A percentile compares a stretch with the other conserved stretches of the same genome.
Evolutionary conservation across 129 eudicot genomes (phyloP).

Genomic region (Escallonia rubra): DNA sequence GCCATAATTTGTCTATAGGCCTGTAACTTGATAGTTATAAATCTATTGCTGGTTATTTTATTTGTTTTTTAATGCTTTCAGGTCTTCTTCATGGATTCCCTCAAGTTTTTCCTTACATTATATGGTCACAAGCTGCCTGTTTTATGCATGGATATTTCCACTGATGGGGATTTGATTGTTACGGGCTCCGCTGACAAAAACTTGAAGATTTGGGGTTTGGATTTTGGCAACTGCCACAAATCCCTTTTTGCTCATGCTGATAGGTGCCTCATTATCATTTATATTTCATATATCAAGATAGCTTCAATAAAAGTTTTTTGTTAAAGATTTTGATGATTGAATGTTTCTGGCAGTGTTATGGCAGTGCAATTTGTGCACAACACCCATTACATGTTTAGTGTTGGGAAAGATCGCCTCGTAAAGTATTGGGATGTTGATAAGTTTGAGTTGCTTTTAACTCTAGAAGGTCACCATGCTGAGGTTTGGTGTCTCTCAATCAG

Average conservation of each 20-base stretch:
- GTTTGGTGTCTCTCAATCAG: slow-evolving; percentile 86
- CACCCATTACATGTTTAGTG: slow-evolving; percentile 93
- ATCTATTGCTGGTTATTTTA: slow-evolving; percentile 5
- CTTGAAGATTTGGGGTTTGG: slow-evolving; percentile 94
- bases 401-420: slow-evolving; percentile 85
- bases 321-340: slow-evolving; percentile 4
- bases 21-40: background rate
- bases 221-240: slow-evolving; percentile 95
- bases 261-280: slow-evolving; percentile 36
- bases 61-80: slow-evolving; percentile 25
- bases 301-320: background rate
- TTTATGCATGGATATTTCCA: slow-evolving; percentile 88
- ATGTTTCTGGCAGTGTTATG: slow-evolving; percentile 59
- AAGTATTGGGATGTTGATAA: slow-evolving; percentile 99
- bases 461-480: slow-evolving; percentile 96
- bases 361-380: slow-evolving; percentile 80
- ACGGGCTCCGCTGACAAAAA: slow-evolving; percentile 97
- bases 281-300: background rate
- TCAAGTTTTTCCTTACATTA: slow-evolving; percentile 65
- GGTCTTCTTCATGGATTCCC: slow-evolving; percentile 84
- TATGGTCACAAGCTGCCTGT: slow-evolving; percentile 97
- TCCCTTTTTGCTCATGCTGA: slow-evolving; percentile 96
- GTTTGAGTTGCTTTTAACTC: slow-evolving; percentile 92
- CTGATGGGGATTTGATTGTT: slow-evolving; percentile 92
- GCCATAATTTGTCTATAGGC: too few species aligned